Evolutionary conservation across 129 eudicot genomes (phyloP).

Genomic region (Scalesia atractyloides): DNA sequence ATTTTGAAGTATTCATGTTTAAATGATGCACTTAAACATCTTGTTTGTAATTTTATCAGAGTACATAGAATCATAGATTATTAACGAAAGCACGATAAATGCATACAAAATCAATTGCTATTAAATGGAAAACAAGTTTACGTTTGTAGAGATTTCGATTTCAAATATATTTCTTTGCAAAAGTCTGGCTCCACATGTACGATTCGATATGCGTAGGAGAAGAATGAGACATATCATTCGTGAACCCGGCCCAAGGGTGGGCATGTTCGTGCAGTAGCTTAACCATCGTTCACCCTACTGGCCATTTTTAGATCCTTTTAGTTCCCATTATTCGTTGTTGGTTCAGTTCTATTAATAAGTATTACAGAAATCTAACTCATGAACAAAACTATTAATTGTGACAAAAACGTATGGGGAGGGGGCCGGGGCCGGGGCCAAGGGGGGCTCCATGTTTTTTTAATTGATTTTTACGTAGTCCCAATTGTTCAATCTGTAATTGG

Average conservation of each 20-base stretch:
- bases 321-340: not conserved
- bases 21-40: not conserved
- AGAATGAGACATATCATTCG: not conserved
- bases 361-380: not conserved
- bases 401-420: not conserved
- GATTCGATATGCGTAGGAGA: not conserved
- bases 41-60: not conserved
- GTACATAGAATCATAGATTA: no score
- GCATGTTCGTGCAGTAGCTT: not conserved
- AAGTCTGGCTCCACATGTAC: not conserved
- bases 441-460: no score
- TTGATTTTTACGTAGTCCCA: not conserved
- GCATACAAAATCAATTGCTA: no score
- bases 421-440: not conserved
- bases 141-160: not conserved
- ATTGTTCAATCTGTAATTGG: not conserved
- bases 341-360: not conserved
- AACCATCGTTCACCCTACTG: not conserved
- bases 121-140: no score
- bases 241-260: not conserved
- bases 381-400: not conserved
- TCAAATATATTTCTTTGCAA: not conserved
- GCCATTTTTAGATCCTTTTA: not conserved
- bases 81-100: not conserved
- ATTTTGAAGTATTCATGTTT: not conserved